Base-by-base conservation (phyloP, 2,329 filamentous ascomycete genomes). In the Cordyceps sp. region DNA sequence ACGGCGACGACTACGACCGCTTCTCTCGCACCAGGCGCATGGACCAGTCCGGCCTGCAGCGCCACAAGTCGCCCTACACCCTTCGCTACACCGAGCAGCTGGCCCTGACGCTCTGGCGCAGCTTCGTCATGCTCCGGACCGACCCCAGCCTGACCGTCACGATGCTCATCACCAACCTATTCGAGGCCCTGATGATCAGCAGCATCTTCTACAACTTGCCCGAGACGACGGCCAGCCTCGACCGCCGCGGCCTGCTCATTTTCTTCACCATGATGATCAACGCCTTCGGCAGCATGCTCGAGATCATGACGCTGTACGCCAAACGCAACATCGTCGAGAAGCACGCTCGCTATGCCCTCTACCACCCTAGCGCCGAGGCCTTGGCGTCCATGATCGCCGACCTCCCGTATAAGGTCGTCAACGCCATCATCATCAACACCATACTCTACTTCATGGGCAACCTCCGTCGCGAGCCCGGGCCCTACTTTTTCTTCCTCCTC, bases 251-350 rank as follows among this genome's bases (percentile, higher is more conserved):
- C 40, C 76, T 80, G 27, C 64, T 93, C 17, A 62, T 93, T 32
- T 93, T 93, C 69, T 90, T 93, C 48, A 81, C 82, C 42, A 75
- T 85, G 46, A 62, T 93, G 37, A 75, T 90, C 61, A 92, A 90
- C 52, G 83, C 82, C 30, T 90, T 92, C 46, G 67, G 76, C 38
- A 79, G 73, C 49, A 78, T 79, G 34, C 66, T 90, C 26, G 83
- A 90, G 64, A 90, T 93, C 48, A 55, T 90, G 22, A 85, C 81
- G 0, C 66, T 93, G 5, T 94, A 90, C 49, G 72, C 81, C 3
- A 84, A 93, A 67, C 78, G 86, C 23, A 79, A 81, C 2, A 93
- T 93, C 44, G 83, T 94, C 37, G 84, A 93, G 49, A 93, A 93
- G 51, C 86, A 94, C 44, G 59, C 67, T 35, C 73, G 79, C 35